These are phyloP conservation scores for Aspergillus floridensis DNA, from an alignment of 2,329 filamentous ascomycete genomes.

Conservation along the genomic window DNA sequence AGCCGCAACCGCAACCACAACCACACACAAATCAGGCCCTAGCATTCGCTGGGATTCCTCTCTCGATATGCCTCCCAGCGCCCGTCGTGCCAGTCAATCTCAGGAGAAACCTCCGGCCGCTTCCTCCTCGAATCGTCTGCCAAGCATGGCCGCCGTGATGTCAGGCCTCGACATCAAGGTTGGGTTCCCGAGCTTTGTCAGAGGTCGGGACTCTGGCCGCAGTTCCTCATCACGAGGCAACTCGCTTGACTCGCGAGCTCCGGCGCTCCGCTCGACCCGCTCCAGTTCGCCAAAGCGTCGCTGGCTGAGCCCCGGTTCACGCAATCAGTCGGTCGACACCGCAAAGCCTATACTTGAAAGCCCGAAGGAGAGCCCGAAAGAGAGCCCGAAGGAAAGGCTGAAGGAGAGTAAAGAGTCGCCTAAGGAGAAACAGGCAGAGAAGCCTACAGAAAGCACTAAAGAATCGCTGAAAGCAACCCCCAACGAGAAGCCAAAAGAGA, in stretches of 20 bases:
- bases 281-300: constrained; percentile 42
- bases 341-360: constrained; percentile 57
- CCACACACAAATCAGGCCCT: constrained; percentile 27
- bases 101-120: constrained; percentile 28
- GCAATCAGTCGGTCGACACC: constrained; percentile 36
- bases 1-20: constrained; percentile 5
- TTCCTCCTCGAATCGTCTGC: constrained; percentile 20
- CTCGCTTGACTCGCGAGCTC: constrained; percentile 37
- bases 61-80: constrained; percentile 19
- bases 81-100: constrained; percentile 43
- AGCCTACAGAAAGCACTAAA: background rate
- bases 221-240: constrained; percentile 41
- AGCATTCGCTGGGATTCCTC: constrained; percentile 21
- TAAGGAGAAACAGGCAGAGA: background rate
- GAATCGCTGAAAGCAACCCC: background rate
- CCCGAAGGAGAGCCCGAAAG: constrained; percentile 56
- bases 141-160: constrained; percentile 47
- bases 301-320: constrained; percentile 52
- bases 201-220: constrained; percentile 37
- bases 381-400: background rate
- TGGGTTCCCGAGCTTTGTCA: constrained; percentile 34
- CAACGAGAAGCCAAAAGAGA: background rate
- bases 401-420: background rate
- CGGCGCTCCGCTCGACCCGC: constrained; percentile 21
- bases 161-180: constrained; percentile 39